Evolutionary conservation across 257 asterid genomes (phyloP).

Genomic region (Ophiorrhiza pumila): DNA sequence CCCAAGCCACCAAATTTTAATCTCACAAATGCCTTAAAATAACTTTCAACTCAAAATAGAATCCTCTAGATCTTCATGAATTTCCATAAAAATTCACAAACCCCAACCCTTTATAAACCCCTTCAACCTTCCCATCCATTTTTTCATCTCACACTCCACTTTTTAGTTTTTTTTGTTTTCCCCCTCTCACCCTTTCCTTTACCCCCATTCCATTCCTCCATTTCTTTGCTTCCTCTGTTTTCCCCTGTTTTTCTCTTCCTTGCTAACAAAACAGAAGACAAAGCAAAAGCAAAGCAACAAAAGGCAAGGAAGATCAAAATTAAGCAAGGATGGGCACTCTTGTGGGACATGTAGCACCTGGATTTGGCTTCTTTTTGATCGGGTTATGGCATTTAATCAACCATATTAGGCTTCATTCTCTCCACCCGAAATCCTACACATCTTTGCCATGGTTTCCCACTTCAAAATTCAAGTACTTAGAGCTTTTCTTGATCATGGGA

Average conservation of each 20-base stretch:
- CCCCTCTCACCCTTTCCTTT: not conserved
- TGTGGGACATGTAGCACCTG: constrained; percentile 68
- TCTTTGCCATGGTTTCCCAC: constrained; percentile 69
- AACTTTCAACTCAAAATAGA: constrained; percentile 20
- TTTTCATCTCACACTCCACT: constrained; percentile 3
- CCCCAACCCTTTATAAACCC: constrained; percentile 3
- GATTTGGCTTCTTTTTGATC: constrained; percentile 54
- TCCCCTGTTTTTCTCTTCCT: not conserved
- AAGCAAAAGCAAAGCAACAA: not conserved
- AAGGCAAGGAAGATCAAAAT: not conserved
- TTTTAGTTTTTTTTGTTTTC: not conserved
- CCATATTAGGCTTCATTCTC: constrained; percentile 54
- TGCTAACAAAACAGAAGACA: not conserved
- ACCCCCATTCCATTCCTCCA: not conserved
- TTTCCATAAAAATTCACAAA: constrained; percentile 6
- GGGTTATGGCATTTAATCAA: constrained; percentile 82
- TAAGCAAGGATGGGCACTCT: constrained; percentile 44
- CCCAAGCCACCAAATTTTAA: constrained; percentile 24
- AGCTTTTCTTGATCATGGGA: constrained; percentile 51
- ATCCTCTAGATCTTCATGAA: constrained; percentile 22
- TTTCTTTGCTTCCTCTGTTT: not conserved
- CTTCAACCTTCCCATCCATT: not conserved
- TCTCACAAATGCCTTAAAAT: not conserved
- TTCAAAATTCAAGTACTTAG: constrained; percentile 40
- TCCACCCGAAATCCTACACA: constrained; percentile 51